Evolutionary conservation across 169 alveolate genomes (phyloP).

Genomic region (Plasmodium adleri): DNA sequence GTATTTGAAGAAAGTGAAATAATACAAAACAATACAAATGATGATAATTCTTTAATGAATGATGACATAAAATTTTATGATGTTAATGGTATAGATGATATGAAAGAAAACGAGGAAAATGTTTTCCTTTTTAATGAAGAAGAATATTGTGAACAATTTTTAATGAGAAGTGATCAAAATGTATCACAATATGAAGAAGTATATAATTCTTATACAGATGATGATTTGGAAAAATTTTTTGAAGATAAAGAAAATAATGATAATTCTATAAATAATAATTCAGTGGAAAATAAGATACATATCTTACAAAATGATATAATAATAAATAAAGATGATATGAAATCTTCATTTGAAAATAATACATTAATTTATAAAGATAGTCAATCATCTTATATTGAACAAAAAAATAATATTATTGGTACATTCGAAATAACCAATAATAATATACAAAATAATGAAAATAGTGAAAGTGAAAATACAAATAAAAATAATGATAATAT

Average conservation of each 20-base stretch:
- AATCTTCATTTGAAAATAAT: not conserved
- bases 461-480: too few relatives aligned
- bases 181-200: conserved; percentile 9
- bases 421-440: too few relatives aligned
- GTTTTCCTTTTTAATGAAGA: conserved; percentile 12
- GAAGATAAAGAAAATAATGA: conserved; percentile 51
- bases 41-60: not conserved
- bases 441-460: too few relatives aligned
- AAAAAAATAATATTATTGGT: too few relatives aligned
- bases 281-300: not conserved
- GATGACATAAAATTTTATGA: conserved; percentile 56
- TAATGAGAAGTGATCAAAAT: conserved; percentile 7
- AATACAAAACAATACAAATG: not conserved
- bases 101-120: conserved; percentile 12
- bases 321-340: not conserved
- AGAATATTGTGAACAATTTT: conserved; percentile 2
- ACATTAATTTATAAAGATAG: too few relatives aligned
- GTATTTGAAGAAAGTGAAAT: conserved; percentile 9
- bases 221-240: conserved; percentile 60
- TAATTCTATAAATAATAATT: not conserved
- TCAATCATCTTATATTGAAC: too few relatives aligned
- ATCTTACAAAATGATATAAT: not conserved
- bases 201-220: conserved; percentile 52
- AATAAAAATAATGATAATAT: too few relatives aligned
- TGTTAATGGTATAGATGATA: conserved; percentile 33